Evolutionary conservation across 1,139 yeast species (phyloP), one percentile per base, ranked within the genome.

Genomic region (Diutina catenulata): DNA sequence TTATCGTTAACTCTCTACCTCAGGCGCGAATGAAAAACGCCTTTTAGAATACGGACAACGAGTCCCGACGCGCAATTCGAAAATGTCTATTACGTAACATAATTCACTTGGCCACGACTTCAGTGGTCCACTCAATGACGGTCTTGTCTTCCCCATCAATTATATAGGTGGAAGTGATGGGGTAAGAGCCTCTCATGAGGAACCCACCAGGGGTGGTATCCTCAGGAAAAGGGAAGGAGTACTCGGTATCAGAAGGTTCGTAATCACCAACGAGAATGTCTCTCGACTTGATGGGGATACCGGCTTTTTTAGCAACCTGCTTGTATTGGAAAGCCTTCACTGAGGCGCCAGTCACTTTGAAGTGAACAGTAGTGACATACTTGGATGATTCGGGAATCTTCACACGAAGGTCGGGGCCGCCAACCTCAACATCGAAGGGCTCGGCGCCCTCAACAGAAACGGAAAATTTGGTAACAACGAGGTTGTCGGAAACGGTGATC

Each of bases 331-430:
- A 52, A 39, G 62, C 47, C 40, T 55, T 54, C 46, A 65, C 51
- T 38, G 55, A 48, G 37, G 50, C 53, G 42, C 53, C 53, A 38
- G 45, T 44, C 21, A 60, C 69, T 40, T 48, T 49, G 49, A 66
- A 66, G 41, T 56, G 53, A 38, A 64, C 49, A 18, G 64, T 58
- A 43, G 57, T 56, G 38, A 42, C 41, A 45, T 62, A 65, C 42
- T 57, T 60, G 27, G 66, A 52, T 36, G 55, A 59, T 48, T 65
- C 72, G 9, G 71, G 70, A 40, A 66, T 57, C 40, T 49, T 44
- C 46, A 64, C 47, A 8, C 51, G 47, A 27, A 64, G 49, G 11
- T 61, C 64, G 5, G 48, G 56, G 11, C 57, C 66, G 18, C 45
- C 46, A 16, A 63, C 64, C 19, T 42, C 57, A 29, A 63, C 56